These are phyloP conservation scores for Backusella westeae DNA, from an alignment of 192 early-diverging fungal species.

Conservation along the genomic window DNA sequence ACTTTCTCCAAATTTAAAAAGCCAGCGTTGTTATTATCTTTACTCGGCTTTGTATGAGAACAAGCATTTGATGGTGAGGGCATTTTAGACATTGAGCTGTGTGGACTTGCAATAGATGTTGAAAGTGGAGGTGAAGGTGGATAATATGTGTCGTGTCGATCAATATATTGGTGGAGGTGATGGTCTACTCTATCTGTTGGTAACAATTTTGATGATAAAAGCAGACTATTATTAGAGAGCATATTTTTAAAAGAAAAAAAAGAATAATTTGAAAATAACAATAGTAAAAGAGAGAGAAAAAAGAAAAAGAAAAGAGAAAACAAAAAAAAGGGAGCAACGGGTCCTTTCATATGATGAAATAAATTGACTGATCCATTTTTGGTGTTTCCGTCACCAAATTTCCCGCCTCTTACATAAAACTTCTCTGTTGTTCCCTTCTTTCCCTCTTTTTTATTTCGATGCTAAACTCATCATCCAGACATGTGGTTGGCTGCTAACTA, in stretches of 20 bases:
- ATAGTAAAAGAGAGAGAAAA: neutral
- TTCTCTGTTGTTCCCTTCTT: neutral
- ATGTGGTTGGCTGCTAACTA: neutral
- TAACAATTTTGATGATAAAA: slow-evolving; percentile 10
- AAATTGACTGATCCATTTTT: slow-evolving; percentile 7
- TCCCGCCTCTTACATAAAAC: slow-evolving; percentile 15
- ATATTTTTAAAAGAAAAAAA: neutral
- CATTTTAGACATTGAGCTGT: neutral
- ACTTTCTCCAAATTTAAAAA: slow-evolving; percentile 48
- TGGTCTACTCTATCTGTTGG: neutral
- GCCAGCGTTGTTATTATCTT: neutral
- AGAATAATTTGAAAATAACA: neutral
- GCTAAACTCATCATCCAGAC: neutral
- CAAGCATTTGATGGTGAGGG: neutral
- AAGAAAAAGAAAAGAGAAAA: neutral
- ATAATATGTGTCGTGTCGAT: slow-evolving; percentile 8
- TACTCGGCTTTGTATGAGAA: neutral
- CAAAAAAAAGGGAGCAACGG: slow-evolving; percentile 14
- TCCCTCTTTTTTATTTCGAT: neutral
- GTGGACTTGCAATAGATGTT: neutral
- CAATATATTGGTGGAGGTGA: neutral
- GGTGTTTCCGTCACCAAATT: slow-evolving; percentile 6
- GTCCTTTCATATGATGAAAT: slow-evolving; percentile 12
- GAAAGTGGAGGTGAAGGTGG: slow-evolving; percentile 14
- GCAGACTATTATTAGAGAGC: slow-evolving; percentile 9